Evolutionary conservation across 306 rosid genomes (phyloP), one percentile per base, ranked within the genome.

Genomic region (Cicer arietinum): DNA sequence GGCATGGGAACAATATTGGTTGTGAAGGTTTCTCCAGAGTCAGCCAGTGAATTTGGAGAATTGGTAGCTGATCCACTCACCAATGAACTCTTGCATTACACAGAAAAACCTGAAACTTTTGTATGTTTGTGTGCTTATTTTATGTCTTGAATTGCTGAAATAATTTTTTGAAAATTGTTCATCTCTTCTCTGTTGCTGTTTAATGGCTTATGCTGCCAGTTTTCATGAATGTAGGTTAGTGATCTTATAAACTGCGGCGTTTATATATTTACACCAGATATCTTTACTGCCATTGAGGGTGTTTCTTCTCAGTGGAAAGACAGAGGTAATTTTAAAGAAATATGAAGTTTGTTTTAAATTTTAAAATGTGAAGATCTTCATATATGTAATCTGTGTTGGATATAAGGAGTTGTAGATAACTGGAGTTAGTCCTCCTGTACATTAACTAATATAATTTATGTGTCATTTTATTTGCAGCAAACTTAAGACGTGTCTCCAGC

Each of bases 51-150:
- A 79, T 94, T 94, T 71, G 99, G 99, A 54, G 99, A 94, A 78
- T 86, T 94, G 74, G 92, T 94, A 8, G 92, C 99, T 56, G 97
- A 94, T 90, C 95, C 98, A 2, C 50, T 65, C 73, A 89, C 98
- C 75, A 88, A 92, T 40, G 99, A 94, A 77, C 87, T 94, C 50
- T 82, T 94, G 88, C 99, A 94, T 84, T 94, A 94, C 83, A 90
- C 97, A 3, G 99, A 94, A 81, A 94, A 86, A 77, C 99, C 99
- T 7, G 99, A 94, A 77, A 94, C 97, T 69, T 94, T 94, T 83
- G 99, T 94, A 89, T n/a, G 96, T 67, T 53, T 8, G 13, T 52
- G 10, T 58, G 79, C 72, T 56, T 74, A 62, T 12, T 43, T 7
- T 60, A 60, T 17, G 16, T 69, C 66, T 44, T 74, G 61, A 39